A percentile compares a stretch with the other conserved stretches of the same genome.
These are phyloP conservation scores for Solanum verrucosum DNA, from an alignment of 257 asterid genomes.

Conservation along the genomic window DNA sequence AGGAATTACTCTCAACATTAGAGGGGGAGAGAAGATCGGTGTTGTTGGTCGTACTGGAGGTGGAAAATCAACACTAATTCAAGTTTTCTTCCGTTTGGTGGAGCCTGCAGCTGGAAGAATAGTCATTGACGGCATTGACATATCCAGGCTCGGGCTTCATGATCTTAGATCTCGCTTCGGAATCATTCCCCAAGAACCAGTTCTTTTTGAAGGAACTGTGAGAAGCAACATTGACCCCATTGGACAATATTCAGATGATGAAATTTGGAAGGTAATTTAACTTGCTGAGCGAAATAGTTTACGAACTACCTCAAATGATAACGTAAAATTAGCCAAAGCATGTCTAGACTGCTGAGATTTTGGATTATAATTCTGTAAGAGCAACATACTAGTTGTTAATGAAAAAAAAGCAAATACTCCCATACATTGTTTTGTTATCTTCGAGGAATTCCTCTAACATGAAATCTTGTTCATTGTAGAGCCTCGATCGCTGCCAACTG, in stretches of 20 bases:
- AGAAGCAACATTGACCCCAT: conserved; percentile 93
- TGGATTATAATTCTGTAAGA: not conserved
- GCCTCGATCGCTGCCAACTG: conserved; percentile 94
- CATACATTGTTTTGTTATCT: not conserved
- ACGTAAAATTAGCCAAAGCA: not conserved
- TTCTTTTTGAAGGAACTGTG: conserved; percentile 92
- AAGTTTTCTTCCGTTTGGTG: conserved; percentile 87
- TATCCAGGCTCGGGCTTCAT: conserved; percentile 70
- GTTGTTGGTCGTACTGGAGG: conserved; percentile 98
- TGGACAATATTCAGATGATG: conserved; percentile 71
- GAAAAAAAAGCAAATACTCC: not conserved
- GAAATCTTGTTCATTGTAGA: conserved; percentile 22
- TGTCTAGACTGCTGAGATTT: not conserved
- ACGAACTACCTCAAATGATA: not conserved
- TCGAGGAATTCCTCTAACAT: not conserved
- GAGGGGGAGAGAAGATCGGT: conserved; percentile 91
- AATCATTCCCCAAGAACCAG: conserved; percentile 98
- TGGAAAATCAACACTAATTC: conserved; percentile 90
- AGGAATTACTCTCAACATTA: conserved; percentile 65
- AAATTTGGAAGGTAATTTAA: conserved; percentile 79
- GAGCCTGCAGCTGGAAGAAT: conserved; percentile 86
- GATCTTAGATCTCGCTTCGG: conserved; percentile 96
- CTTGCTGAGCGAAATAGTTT: not conserved
- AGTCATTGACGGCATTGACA: conserved; percentile 64
- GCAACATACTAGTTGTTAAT: not conserved